Conservation (phyloP, 2,329 filamentous ascomycete genomes). For the Aspergillus ibericus region DNA sequence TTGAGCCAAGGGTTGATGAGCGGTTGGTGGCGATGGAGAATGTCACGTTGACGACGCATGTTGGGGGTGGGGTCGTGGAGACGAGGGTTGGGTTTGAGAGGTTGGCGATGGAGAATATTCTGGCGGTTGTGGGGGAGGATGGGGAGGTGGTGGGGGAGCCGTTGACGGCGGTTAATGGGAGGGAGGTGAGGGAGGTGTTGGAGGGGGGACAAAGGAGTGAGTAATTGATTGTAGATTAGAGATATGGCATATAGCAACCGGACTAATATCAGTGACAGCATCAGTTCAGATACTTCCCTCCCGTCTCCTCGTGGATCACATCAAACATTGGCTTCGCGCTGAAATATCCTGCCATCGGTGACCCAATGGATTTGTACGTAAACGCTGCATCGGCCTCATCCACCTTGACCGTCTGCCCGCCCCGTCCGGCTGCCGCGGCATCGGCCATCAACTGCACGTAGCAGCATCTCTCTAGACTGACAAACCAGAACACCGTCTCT, state of each 20-base stretch:
- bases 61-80: slow-evolving; percentile 49
- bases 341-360: slow-evolving; percentile 65
- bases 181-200: not conserved
- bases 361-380: slow-evolving; percentile 67
- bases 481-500: slow-evolving; percentile 56
- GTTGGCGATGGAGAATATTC: slow-evolving; percentile 47
- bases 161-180: not conserved
- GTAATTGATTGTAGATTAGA: not conserved
- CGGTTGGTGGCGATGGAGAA: slow-evolving; percentile 42
- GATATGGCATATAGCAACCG: too few relatives aligned
- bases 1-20: slow-evolving; percentile 53
- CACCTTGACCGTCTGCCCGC: slow-evolving; percentile 66
- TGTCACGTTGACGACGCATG: slow-evolving; percentile 49
- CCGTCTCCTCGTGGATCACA: slow-evolving; percentile 62
- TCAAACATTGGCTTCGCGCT: slow-evolving; percentile 71
- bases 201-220: not conserved
- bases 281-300: slow-evolving; percentile 52
- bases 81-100: slow-evolving; percentile 51
- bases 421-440: slow-evolving; percentile 56
- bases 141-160: slow-evolving; percentile 2
- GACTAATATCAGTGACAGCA: not conserved
- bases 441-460: slow-evolving; percentile 55
- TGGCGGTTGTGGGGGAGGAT: not conserved
- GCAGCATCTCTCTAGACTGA: slow-evolving; percentile 55
- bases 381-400: slow-evolving; percentile 66